Evolutionary conservation across 1,139 yeast species (phyloP).

Genomic region (Blastobotrys illinoisensis): DNA sequence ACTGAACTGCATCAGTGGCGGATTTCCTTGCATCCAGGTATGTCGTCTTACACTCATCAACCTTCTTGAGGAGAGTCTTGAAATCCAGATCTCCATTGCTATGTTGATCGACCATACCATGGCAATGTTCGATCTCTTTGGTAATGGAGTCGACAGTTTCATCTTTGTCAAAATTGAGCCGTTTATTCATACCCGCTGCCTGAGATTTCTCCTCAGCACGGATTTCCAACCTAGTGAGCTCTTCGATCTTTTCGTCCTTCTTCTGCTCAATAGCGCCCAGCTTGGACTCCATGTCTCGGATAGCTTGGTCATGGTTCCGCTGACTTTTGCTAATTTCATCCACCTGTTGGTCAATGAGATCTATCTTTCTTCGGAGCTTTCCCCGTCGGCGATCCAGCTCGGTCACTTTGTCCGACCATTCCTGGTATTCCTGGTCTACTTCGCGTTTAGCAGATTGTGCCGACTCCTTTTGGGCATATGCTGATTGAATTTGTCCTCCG

Average conservation of each 20-base stretch:
- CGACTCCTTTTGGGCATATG: background rate
- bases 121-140: slow-evolving; percentile 7
- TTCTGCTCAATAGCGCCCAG: background rate
- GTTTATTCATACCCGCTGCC: background rate
- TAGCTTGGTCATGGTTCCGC: background rate
- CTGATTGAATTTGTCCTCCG: background rate
- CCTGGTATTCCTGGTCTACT: slow-evolving; percentile 13
- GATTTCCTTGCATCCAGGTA: background rate
- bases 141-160: slow-evolving; percentile 9
- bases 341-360: slow-evolving; percentile 1
- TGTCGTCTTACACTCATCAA: slow-evolving; percentile 4
- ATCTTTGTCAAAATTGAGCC: slow-evolving; percentile 1
- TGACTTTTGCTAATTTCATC: background rate
- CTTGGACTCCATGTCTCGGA: background rate
- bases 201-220: background rate
- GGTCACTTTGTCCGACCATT: slow-evolving; percentile 10
- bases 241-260: background rate
- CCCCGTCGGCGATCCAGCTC: slow-evolving; percentile 3
- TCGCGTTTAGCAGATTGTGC: slow-evolving; percentile 2
- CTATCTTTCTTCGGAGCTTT: background rate
- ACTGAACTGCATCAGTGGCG: background rate
- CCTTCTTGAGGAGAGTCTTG: slow-evolving; percentile 2
- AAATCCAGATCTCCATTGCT: slow-evolving; percentile 7
- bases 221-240: background rate
- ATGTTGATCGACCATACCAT: slow-evolving; percentile 4